These are phyloP conservation scores for Athelia sp. DNA, from an alignment of 1,284 basidiomycete species.

Conservation along the genomic window DNA sequence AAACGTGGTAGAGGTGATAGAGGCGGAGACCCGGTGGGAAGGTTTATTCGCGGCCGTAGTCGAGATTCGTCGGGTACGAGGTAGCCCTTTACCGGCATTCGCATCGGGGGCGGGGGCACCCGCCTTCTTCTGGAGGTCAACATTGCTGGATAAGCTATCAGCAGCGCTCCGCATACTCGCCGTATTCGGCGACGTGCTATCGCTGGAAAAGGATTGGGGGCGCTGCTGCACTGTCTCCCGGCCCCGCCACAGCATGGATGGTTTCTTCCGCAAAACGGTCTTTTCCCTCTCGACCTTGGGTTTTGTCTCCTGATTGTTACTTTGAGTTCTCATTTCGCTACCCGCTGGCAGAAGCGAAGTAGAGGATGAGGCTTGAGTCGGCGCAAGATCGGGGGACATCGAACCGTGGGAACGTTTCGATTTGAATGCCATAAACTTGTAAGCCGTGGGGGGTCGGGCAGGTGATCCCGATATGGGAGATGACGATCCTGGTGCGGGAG, in stretches of 20 bases:
- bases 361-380: conserved; percentile 23
- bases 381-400: conserved; percentile 23
- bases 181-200: conserved; percentile 37
- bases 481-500: conserved; percentile 18
- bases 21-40: no score
- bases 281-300: conserved; percentile 20
- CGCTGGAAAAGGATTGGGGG: conserved; percentile 45
- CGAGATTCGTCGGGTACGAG: no score
- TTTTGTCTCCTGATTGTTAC: no score
- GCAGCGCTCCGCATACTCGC: conserved; percentile 40
- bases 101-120: background rate
- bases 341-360: conserved; percentile 14
- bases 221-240: conserved; percentile 27
- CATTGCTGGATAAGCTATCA: conserved; percentile 21
- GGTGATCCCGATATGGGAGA: no score
- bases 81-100: no score
- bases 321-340: background rate
- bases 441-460: conserved; percentile 49
- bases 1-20: no score
- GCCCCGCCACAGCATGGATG: conserved; percentile 26
- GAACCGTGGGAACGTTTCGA: conserved; percentile 41
- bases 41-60: no score
- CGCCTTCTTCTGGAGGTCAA: background rate
- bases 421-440: conserved; percentile 65
- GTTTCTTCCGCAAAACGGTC: conserved; percentile 19